Evolutionary conservation across 352 stramenopile species (phyloP).

Genomic region (Sclerospora graminicola): DNA sequence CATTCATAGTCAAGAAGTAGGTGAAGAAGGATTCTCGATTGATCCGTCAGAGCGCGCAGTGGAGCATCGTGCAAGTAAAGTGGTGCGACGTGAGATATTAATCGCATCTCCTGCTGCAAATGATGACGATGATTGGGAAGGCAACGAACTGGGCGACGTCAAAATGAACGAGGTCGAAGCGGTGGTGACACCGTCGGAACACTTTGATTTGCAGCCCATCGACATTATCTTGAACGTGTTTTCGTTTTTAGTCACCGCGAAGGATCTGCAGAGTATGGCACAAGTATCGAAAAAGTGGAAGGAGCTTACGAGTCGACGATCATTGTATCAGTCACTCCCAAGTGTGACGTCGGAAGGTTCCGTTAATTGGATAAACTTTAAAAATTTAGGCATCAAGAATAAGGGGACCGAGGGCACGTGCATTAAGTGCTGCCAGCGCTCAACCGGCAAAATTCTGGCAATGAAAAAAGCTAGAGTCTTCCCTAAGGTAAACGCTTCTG

Average conservation of each 20-base stretch:
- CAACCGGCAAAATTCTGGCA: constrained; percentile 73
- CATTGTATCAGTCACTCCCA: constrained; percentile 55
- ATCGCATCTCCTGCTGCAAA: constrained; percentile 70
- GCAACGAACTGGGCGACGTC: constrained; percentile 18
- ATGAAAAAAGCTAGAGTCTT: constrained; percentile 87
- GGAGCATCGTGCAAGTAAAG: constrained; percentile 75
- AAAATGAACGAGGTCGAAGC: constrained; percentile 27
- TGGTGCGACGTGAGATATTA: constrained; percentile 75
- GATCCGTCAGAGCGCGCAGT: constrained; percentile 75
- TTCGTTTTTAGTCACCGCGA: constrained; percentile 67
- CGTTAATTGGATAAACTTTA: constrained; percentile 84
- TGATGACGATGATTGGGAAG: constrained; percentile 72
- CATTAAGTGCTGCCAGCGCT: constrained; percentile 81
- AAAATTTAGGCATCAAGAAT: constrained; percentile 85
- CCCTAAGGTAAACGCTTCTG: constrained; percentile 41
- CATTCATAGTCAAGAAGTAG: constrained; percentile 66
- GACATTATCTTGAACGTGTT: constrained; percentile 86
- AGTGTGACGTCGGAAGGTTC: constrained; percentile 60
- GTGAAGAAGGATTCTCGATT: constrained; percentile 78
- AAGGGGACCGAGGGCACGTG: constrained; percentile 84
- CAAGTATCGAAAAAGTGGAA: constrained; percentile 75
- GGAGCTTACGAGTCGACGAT: constrained; percentile 58
- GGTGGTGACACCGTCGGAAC: constrained; percentile 36
- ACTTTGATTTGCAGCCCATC: constrained; percentile 79
- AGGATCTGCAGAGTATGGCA: constrained; percentile 60